phyloP scores from a whole-genome alignment of 768 basidiomycete genomes.

The Pluteus cervinus region DNA sequence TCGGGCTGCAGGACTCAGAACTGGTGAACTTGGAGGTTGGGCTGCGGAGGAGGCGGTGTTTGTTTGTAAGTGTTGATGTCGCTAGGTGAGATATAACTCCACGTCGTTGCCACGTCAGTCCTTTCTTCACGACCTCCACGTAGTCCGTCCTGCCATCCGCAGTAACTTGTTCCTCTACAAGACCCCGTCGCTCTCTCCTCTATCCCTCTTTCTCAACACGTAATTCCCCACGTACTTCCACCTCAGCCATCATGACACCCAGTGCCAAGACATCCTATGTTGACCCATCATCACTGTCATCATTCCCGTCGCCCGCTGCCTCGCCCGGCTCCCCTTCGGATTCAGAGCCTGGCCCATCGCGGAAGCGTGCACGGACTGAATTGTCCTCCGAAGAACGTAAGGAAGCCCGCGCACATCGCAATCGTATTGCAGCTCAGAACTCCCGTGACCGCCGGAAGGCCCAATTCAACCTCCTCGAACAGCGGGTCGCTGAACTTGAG shows the following conservation, averaged over 20 bases:
- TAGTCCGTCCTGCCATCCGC: constrained; percentile 30
- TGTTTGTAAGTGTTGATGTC: constrained; percentile 11
- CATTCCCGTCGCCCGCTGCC: constrained; percentile 19
- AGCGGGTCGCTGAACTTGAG: constrained; percentile 65
- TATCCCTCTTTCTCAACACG: constrained; percentile 6
- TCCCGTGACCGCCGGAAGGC: constrained; percentile 87
- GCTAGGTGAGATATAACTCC: constrained; percentile 12
- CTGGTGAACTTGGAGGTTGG: no score
- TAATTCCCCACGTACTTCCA: constrained; percentile 8
- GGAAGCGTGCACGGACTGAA: constrained; percentile 69
- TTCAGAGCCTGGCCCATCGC: constrained; percentile 42
- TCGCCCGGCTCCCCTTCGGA: constrained; percentile 12
- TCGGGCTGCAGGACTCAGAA: background rate
- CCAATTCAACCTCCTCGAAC: constrained; percentile 67
- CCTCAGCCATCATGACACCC: constrained; percentile 1
- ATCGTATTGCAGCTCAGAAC: constrained; percentile 91
- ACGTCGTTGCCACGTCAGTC: constrained; percentile 19
- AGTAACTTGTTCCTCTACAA: constrained; percentile 19
- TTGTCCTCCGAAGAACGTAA: constrained; percentile 70
- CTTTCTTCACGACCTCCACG: constrained; percentile 25
- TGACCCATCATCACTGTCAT: constrained; percentile 27
- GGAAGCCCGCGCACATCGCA: constrained; percentile 85
- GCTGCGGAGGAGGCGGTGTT: background rate
- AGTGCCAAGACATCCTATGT: constrained; percentile 16
- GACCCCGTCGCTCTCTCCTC: constrained; percentile 6